These are phyloP conservation scores for Sesbania bispinosa DNA, from an alignment of 306 rosid genomes.

Conservation along the genomic window DNA sequence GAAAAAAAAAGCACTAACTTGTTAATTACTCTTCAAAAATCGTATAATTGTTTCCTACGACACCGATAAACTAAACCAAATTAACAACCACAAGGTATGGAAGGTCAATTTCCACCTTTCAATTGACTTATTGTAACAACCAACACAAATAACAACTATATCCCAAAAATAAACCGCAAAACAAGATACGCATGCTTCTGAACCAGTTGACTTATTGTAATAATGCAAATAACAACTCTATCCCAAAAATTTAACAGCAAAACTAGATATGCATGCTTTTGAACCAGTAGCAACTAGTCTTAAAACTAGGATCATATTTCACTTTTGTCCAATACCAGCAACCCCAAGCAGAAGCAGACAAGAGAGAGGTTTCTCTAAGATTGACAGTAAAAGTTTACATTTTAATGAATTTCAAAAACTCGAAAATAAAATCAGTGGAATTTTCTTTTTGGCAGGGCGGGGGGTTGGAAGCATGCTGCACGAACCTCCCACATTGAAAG, in stretches of 20 bases:
- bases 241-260: slow-evolving; percentile 8
- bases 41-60: not conserved
- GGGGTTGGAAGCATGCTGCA: not conserved
- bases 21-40: slow-evolving; percentile 1
- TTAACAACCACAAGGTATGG: slow-evolving; percentile 6
- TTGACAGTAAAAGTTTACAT: not conserved
- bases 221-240: slow-evolving; percentile 4
- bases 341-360: not conserved
- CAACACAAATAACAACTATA: slow-evolving; percentile 1
- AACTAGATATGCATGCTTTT: slow-evolving; percentile 4
- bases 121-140: not conserved
- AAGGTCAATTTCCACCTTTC: not conserved
- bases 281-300: not conserved
- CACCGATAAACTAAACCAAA: slow-evolving; percentile 17
- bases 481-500: slow-evolving; percentile 99
- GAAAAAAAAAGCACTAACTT: not conserved
- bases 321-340: not conserved
- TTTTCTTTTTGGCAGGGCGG: not conserved
- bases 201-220: not conserved
- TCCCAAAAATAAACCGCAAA: slow-evolving; percentile 8
- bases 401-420: not conserved
- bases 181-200: slow-evolving; percentile 1
- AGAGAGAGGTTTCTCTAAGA: slow-evolving; percentile 3
- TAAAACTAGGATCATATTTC: slow-evolving; percentile 12
- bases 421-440: not conserved